A percentile compares a stretch with the other conserved stretches of the same genome.
Conservation (phyloP, 1,284 basidiomycete species). For the Ceratobasidium sp. region DNA sequence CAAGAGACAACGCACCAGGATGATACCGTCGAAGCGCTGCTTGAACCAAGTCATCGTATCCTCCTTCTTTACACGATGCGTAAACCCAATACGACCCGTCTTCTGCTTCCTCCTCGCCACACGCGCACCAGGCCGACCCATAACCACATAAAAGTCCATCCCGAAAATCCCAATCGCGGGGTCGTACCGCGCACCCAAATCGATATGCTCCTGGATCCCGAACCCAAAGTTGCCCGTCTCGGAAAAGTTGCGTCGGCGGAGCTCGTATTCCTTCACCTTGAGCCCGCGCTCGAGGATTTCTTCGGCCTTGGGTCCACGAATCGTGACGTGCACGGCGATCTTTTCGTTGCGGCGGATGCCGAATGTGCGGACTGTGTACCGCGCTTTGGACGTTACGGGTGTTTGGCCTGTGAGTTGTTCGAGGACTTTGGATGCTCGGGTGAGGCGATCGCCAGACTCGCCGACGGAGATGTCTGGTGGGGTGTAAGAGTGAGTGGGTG, state of each 20-base stretch:
- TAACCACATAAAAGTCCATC: constrained; percentile 98
- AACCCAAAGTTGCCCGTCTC: constrained; percentile 99
- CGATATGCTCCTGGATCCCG: constrained; percentile 99
- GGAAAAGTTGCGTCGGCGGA: constrained; percentile 93
- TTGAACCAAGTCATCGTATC: constrained; percentile 99
- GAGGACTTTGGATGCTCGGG: constrained; percentile 98
- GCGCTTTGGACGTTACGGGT: constrained; percentile 99
- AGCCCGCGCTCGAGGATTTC: constrained; percentile 99
- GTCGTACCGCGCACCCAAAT: constrained; percentile 98
- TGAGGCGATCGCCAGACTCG: constrained; percentile 99
- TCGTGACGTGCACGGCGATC: constrained; percentile 99
- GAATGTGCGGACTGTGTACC: constrained; percentile 99
- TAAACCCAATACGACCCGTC: constrained; percentile 87
- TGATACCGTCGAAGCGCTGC: constrained; percentile 98
- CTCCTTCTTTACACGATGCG: constrained; percentile 91
- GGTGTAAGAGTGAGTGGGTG: background rate
- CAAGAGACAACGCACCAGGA: constrained; percentile 75
- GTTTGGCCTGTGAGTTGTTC: constrained; percentile 99
- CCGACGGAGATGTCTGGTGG: constrained; percentile 96
- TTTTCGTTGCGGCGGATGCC: constrained; percentile 99
- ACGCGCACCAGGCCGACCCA: constrained; percentile 95
- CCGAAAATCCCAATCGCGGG: constrained; percentile 97
- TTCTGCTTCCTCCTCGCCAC: constrained; percentile 94
- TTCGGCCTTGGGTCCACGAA: constrained; percentile 99
- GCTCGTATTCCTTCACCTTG: constrained; percentile 99